Base-by-base conservation (phyloP, 2,329 filamentous ascomycete genomes). In the Penicillium sumatraense region DNA sequence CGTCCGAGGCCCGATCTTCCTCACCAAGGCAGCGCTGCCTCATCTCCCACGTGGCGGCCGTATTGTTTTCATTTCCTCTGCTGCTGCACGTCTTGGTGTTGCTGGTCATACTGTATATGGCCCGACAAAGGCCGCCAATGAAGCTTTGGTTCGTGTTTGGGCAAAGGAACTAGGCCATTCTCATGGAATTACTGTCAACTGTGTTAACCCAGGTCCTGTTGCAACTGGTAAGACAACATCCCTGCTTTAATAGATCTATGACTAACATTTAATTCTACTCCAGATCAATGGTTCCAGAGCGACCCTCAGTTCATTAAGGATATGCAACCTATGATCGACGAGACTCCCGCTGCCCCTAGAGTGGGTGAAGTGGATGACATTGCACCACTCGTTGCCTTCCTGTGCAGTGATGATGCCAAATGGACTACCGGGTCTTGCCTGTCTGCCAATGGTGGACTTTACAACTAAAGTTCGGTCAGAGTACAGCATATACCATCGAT, bases 111-210 rank as follows among this genome's bases (percentile, higher is more conserved):
- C 78, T 33, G 78, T 86, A 48, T 86, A 86, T 68, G 82, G 80
- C 49, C 81, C 82, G 21, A 81, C 78, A 68, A 86, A 86, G 71
- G 83, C 82, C 5, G 83, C 83, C 0, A 64, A 85, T 27, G 83
- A 86, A 67, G 82, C 81, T 62, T 83, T 86, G 81, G 84, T 82
- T 47, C 78, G 83, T 50, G 83, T 81, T 3, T 85, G 83, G 83
- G 78, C 82, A 14, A 79, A 82, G 54, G 83, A 86, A 75, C 75
- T 86, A 31, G 74, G 78, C 31, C 78, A 80, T 67, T 73, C 76
- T 52, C 59, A 70, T 3, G 63, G 59, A 0, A 77, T 78, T 42
- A 85, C 83, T 9, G 82, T 85, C 57, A 85, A 85, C 66, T 78
- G 81, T 47, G 73, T 86, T 58, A 85, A 84, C 70, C 83, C 83